A percentile compares a stretch with the other conserved stretches of the same genome.
Evolutionary conservation across 108 stramenopile genomes (phyloP).

Genomic region (Mediolabrus comicus): DNA sequence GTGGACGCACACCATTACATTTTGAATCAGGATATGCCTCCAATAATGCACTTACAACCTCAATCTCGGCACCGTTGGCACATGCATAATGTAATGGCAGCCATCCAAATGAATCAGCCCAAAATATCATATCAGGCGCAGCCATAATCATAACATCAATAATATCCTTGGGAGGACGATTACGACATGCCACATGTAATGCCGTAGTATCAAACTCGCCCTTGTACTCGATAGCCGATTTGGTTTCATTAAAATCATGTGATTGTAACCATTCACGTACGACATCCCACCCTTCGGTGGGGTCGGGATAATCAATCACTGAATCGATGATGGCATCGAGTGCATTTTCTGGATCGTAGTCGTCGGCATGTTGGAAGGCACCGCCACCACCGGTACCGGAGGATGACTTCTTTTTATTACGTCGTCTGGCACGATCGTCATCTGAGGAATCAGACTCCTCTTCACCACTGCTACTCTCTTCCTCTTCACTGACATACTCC

Average conservation of each 20-base stretch:
- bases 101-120: conserved; percentile 73
- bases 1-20: no score
- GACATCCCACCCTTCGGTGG: conserved; percentile 44
- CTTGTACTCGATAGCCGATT: conserved; percentile 53
- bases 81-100: conserved; percentile 80
- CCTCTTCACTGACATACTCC: not conserved
- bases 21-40: conserved; percentile 62
- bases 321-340: conserved; percentile 20
- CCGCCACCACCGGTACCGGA: not conserved
- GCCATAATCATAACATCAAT: conserved; percentile 46
- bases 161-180: conserved; percentile 64
- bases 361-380: not conserved
- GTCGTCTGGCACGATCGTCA: not conserved
- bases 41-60: conserved; percentile 53
- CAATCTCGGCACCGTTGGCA: conserved; percentile 69
- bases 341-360: conserved; percentile 4
- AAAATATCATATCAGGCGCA: conserved; percentile 55
- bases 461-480: not conserved
- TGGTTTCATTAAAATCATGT: conserved; percentile 52
- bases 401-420: not conserved
- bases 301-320: conserved; percentile 16
- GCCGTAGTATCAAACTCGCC: conserved; percentile 69
- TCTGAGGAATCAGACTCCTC: not conserved
- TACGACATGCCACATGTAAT: conserved; percentile 69
- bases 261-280: conserved; percentile 65